Base-by-base conservation (phyloP, 1,139 yeast genomes). In the Hansenula sp. region DNA sequence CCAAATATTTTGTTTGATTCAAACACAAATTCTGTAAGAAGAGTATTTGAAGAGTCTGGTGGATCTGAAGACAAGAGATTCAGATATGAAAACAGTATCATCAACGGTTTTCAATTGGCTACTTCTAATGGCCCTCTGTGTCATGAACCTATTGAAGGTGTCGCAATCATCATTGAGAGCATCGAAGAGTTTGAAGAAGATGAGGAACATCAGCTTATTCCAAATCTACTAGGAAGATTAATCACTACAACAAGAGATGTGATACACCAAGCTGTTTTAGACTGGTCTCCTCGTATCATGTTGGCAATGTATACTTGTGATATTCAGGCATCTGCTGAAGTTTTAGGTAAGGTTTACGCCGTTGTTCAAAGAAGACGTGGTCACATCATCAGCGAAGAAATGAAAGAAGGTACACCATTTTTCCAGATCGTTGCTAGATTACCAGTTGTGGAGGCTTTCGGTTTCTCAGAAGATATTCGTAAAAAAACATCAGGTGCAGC, bases 361-460 rank as follows among this genome's bases (percentile, higher is more conserved):
- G 98, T 93, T 19, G 90, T 94, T 18, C 96, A 94, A 54, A 81
- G 79, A 58, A 76, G 97, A 55, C 84, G 89, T 36, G 99, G 99
- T 33, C 69, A 77, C 41, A 87, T 94, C 45, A 74, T 85, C 2
- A 79, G 91, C 2, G 99, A 94, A 63, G 99, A 93, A 61, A 83
- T 93, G 91, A 90, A 91, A 59, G 99, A 94, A 62, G 99, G 99
- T 13, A 93, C 99, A 0, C 96, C 98, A 24, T 90, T 93, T 58
- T 94, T 91, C 71, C 86, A 89, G 17, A 81, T 94, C 47, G 81
- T 76, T 25, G 96, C 99, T 0, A 70, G 81, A 45, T 72, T 94
- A 32, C 99, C 99, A 0, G 98, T 94, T 15, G 85, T 88, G 13
- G 98, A 93, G 62, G 96, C 98, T 1, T 91, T 93, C 70, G 99